Conservation (phyloP, 345 rosid genomes). For the Euphorbia pulcherrima region DNA sequence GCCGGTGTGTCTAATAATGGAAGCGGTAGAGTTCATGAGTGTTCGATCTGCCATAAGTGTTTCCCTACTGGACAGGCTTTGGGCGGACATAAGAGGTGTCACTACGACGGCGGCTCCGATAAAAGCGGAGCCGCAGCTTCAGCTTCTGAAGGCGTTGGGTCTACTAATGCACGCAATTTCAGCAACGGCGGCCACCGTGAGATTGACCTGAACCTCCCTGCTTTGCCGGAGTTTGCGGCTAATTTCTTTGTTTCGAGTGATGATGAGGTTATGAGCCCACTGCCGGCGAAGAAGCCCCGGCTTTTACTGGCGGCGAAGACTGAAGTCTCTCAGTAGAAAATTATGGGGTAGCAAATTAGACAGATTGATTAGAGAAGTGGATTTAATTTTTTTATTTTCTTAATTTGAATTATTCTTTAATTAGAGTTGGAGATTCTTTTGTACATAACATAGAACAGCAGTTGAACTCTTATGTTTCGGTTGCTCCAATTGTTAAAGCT, state of each 20-base stretch:
- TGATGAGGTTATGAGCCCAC: conserved; percentile 34
- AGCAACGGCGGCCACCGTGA: conserved; percentile 14
- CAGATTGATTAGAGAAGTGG: background rate
- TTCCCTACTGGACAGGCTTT: conserved; percentile 40
- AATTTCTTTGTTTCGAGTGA: conserved; percentile 21
- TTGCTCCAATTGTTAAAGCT: conserved; percentile 1
- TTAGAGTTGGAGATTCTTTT: background rate
- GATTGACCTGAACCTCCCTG: conserved; percentile 32
- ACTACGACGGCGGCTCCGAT: conserved; percentile 26
- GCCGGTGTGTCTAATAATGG: conserved; percentile 1
- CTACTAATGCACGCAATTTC: conserved; percentile 10
- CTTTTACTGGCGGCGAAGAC: background rate
- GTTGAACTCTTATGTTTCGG: conserved; percentile 9
- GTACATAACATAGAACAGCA: conserved; percentile 8
- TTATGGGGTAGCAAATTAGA: background rate
- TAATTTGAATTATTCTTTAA: background rate
- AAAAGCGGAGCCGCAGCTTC: conserved; percentile 18
- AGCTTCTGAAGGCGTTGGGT: conserved; percentile 22
- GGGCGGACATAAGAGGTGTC: conserved; percentile 51
- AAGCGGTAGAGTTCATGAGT: conserved; percentile 23
- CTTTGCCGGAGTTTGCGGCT: conserved; percentile 27
- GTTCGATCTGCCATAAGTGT: conserved; percentile 25
- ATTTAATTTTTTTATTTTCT: background rate
- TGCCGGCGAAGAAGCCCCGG: conserved; percentile 26
- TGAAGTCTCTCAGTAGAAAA: conserved; percentile 7